These are phyloP conservation scores for Blumeriella jaapii DNA, from an alignment of 2,329 filamentous ascomycete species.

Conservation along the genomic window DNA sequence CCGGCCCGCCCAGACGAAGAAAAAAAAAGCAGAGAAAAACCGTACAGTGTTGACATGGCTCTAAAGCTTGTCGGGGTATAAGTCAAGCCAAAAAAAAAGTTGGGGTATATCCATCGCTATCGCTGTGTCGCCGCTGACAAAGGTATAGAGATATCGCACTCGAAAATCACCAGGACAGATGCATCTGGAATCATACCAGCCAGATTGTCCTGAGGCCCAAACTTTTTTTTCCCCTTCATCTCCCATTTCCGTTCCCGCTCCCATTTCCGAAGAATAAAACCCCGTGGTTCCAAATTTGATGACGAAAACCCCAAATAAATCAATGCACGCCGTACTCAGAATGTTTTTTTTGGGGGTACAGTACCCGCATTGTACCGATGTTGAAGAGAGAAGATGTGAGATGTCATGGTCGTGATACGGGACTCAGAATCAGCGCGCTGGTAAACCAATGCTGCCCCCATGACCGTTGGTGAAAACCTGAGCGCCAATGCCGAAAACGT, in stretches of 20 bases:
- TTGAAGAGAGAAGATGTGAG: constrained; percentile 1
- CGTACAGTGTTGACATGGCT: constrained; percentile 4
- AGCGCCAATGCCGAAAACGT: not conserved
- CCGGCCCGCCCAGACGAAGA: not conserved
- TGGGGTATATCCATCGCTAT: constrained; percentile 21
- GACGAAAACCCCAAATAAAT: constrained; percentile 11
- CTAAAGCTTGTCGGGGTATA: constrained; percentile 15
- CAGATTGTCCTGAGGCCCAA: constrained; percentile 23
- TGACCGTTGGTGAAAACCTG: not conserved
- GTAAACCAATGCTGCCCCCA: no score
- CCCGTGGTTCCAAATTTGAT: not conserved
- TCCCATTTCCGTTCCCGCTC: not conserved
- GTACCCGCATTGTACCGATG: no score
- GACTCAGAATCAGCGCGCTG: no score
- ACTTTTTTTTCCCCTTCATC: constrained; percentile 9
- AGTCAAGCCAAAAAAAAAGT: constrained; percentile 13
- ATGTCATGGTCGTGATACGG: no score
- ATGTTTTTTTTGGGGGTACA: no score
- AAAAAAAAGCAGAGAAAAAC: not conserved
- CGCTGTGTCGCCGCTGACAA: constrained; percentile 14
- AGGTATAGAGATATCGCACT: constrained; percentile 15
- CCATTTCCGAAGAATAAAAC: not conserved
- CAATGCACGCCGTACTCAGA: no score
- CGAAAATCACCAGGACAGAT: constrained; percentile 19
- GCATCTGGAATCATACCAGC: constrained; percentile 23